A percentile compares a stretch with the other conserved stretches of the same genome.
Conservation (phyloP, 2,329 filamentous ascomycete genomes). For the Pestalotiopsis sp. region DNA sequence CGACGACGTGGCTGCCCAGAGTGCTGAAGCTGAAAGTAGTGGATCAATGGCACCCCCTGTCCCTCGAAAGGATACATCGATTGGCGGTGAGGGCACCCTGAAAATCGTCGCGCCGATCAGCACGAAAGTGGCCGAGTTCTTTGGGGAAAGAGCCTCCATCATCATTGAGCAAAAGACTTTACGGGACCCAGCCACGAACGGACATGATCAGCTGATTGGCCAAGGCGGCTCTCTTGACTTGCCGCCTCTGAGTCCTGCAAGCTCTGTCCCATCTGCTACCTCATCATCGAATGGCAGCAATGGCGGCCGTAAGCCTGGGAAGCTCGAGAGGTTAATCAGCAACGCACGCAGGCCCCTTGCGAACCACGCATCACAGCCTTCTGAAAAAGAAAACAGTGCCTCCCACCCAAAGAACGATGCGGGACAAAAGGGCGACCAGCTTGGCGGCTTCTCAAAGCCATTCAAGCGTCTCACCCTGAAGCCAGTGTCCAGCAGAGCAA, state of each 20-base stretch:
- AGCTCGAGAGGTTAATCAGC: constrained; percentile 43
- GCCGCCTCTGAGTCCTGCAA: constrained; percentile 30
- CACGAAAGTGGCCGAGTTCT: not conserved
- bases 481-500: constrained; percentile 47
- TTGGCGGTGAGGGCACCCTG: not conserved
- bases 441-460: constrained; percentile 34
- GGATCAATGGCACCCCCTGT: constrained; percentile 34
- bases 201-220: not conserved
- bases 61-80: constrained; percentile 36
- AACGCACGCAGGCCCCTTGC: constrained; percentile 33
- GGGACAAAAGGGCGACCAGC: constrained; percentile 39
- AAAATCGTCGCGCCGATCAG: not conserved
- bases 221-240: constrained; percentile 13
- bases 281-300: constrained; percentile 38
- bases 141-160: constrained; percentile 9
- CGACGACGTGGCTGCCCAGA: constrained; percentile 10
- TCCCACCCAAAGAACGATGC: constrained; percentile 23
- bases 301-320: constrained; percentile 37
- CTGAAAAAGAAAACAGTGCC: constrained; percentile 23
- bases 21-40: not conserved
- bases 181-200: constrained; percentile 21
- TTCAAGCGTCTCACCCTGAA: constrained; percentile 40
- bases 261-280: constrained; percentile 28
- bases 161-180: constrained; percentile 14
- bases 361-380: constrained; percentile 35